Evolutionary conservation across 352 stramenopile species (phyloP).

Genomic region (Phytophthora pinifolia): DNA sequence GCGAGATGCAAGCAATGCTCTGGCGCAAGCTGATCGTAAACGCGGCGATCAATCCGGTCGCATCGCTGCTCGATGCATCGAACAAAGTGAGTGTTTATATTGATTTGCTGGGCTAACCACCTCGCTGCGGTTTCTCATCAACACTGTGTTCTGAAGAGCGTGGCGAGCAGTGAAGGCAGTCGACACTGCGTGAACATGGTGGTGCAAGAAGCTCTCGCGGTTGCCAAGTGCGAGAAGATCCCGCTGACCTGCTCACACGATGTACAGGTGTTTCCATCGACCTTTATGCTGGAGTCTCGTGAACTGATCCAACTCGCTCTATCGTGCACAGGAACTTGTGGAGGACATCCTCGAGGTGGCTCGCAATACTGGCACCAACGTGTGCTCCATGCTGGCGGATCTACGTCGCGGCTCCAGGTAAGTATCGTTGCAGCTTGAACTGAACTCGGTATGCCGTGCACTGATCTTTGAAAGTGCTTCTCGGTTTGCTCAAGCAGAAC

Average conservation of each 20-base stretch:
- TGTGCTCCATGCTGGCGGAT: conserved; percentile 80
- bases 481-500: conserved; percentile 35
- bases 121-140: not conserved
- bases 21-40: conserved; percentile 86
- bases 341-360: conserved; percentile 56
- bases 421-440: not conserved
- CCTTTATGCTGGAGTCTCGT: not conserved
- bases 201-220: conserved; percentile 53
- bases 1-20: conserved; percentile 60
- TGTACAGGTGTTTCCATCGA: not conserved
- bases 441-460: not conserved
- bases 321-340: conserved; percentile 47
- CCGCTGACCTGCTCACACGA: conserved; percentile 37
- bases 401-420: conserved; percentile 58
- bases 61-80: conserved; percentile 52
- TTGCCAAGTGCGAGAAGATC: conserved; percentile 51
- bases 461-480: too few relatives aligned
- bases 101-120: not conserved
- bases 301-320: conserved; percentile 4
- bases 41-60: conserved; percentile 75
- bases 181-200: conserved; percentile 46
- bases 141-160: conserved; percentile 26
- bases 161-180: conserved; percentile 48
- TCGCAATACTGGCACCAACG: conserved; percentile 50
- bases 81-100: conserved; percentile 46